phyloP scores from a whole-genome alignment of 2,329 filamentous ascomycete genomes.

The Cytospora mali region DNA sequence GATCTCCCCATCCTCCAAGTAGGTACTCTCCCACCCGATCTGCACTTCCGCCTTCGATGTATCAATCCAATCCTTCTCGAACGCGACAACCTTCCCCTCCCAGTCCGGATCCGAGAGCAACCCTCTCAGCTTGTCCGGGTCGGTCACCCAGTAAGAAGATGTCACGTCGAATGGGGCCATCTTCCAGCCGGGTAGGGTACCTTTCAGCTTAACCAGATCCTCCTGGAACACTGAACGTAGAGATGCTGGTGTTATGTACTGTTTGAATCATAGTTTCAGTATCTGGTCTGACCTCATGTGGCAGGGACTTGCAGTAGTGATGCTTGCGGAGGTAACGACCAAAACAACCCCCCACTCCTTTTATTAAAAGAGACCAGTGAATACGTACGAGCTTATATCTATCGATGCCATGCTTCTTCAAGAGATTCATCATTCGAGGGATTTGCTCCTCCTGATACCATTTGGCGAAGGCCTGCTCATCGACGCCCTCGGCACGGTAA shows the following conservation, averaged over 20 bases:
- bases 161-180: constrained; percentile 1
- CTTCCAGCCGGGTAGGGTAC: constrained; percentile 3
- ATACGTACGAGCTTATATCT: background rate
- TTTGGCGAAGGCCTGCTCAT: constrained; percentile 6
- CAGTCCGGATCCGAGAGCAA: constrained; percentile 6
- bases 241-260: constrained; percentile 2
- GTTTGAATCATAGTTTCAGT: background rate
- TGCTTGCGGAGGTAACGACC: background rate
- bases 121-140: constrained; percentile 1
- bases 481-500: constrained; percentile 3
- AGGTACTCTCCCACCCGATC: background rate
- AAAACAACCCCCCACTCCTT: too few relatives aligned
- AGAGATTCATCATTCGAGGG: background rate
- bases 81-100: background rate
- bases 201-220: constrained; percentile 4
- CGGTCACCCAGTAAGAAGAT: constrained; percentile 1
- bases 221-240: background rate
- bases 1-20: background rate
- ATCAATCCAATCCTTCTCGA: background rate
- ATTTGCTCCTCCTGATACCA: constrained; percentile 6
- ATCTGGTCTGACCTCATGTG: background rate
- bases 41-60: constrained; percentile 1
- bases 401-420: background rate
- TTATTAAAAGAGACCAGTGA: background rate
- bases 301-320: background rate